Base-by-base conservation (phyloP, 108 stramenopile genomes). In the Seminavis robusta region DNA sequence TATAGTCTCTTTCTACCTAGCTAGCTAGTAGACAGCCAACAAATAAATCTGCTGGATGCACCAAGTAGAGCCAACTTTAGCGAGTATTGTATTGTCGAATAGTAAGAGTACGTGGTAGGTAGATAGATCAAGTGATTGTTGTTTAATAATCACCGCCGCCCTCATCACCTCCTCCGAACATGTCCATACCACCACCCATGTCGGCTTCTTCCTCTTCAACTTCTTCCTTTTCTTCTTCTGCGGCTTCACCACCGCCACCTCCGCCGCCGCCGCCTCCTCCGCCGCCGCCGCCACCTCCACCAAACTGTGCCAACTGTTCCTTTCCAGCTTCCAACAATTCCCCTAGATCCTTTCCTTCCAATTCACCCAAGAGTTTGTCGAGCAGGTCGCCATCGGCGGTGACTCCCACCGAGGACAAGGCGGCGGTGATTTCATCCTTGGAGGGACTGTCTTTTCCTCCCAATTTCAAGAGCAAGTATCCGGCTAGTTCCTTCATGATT, bases 401-500 rank as follows among this genome's bases (percentile, higher is more conserved):
- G 31, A 97, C 69, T 48, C 98, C 96, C 39, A 94, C 94, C 40
- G 90, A 53, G 40, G 86, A 53, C 29, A 98, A 76, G 6, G 95
- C 92, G 57, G 54, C 77, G 42, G 80, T 90, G 69, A 99, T 89
- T 76, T 97, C 97, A 43, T 89, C 96, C 43, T 90, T 91, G 44
- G 96, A 65, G 41, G 98, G 98, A 52, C 61, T 56, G 50, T 77
- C 94, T 64, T 96, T 95, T 44, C 98, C 97, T 52, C 97, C 98
- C 52, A 99, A 79, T 33, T 86, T 77, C 36, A 96, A 77, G 69
- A 99, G 69, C 36, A 99, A 77, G 81, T 99, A 99, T 29, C 79
- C 88, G 33, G 96, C 94, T 58, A 99, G 65, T 70, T 98, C 88
- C 80, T 95, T 96, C 98, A 98, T 98, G 17, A 16, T 62, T 7